phyloP scores from a whole-genome alignment of 139 green algal genomes.

The Picochlorum sp. region DNA sequence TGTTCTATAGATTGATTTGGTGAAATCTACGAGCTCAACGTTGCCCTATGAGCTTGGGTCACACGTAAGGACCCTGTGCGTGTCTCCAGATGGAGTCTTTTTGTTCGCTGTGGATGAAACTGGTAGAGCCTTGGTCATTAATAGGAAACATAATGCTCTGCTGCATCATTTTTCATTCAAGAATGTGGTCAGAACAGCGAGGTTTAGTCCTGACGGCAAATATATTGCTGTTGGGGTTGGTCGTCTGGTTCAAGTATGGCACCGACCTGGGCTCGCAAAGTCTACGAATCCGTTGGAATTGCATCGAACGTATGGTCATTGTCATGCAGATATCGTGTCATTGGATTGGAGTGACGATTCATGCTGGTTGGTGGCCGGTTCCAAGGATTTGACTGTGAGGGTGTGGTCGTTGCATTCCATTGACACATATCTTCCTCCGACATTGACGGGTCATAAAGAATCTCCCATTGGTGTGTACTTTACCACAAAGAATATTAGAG shows the following conservation, averaged over 20 bases:
- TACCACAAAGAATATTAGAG: slow-evolving; percentile 20
- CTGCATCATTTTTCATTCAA: slow-evolving; percentile 95
- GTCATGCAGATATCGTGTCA: slow-evolving; percentile 70
- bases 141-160: slow-evolving; percentile 55
- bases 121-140: slow-evolving; percentile 71
- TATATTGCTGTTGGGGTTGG: slow-evolving; percentile 81
- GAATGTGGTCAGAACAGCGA: slow-evolving; percentile 51
- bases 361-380: slow-evolving; percentile 64
- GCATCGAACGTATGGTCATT: slow-evolving; percentile 78
- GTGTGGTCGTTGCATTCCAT: slow-evolving; percentile 79
- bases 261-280: slow-evolving; percentile 67
- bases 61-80: slow-evolving; percentile 62
- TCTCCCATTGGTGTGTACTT: slow-evolving; percentile 68
- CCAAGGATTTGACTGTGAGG: slow-evolving; percentile 70
- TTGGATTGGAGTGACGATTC: slow-evolving; percentile 78
- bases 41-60: slow-evolving; percentile 77
- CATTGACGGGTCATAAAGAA: slow-evolving; percentile 78
- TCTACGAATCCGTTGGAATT: slow-evolving; percentile 80
- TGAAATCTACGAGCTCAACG: slow-evolving; percentile 57
- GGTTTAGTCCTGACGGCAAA: slow-evolving; percentile 81
- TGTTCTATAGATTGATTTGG: slow-evolving; percentile 56
- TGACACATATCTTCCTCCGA: slow-evolving; percentile 64
- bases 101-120: slow-evolving; percentile 82
- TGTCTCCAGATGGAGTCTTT: slow-evolving; percentile 70
- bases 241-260: slow-evolving; percentile 87